Conservation (phyloP, 2,329 filamentous ascomycete genomes). For the Alternaria tenuissima region DNA sequence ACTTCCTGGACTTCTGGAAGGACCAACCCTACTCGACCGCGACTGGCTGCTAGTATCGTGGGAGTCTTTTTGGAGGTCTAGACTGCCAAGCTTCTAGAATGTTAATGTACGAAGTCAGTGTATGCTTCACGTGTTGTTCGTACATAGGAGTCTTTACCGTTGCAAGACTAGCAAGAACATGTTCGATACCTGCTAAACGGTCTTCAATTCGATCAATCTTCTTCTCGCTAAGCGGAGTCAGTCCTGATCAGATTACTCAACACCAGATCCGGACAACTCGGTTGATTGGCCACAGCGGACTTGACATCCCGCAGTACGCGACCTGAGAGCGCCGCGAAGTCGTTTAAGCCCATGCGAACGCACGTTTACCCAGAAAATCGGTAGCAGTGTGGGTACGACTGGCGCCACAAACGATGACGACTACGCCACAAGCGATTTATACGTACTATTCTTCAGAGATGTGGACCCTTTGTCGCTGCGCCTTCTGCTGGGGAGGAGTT, state of each 20-base stretch:
- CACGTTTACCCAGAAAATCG: neutral
- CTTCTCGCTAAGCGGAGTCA: conserved; percentile 53
- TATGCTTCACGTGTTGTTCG: neutral
- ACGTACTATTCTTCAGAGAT: conserved; percentile 51
- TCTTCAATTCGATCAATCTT: conserved; percentile 64
- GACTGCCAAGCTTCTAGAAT: conserved; percentile 30
- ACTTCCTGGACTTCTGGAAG: conserved; percentile 19
- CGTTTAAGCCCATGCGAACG: neutral
- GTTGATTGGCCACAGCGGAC: neutral
- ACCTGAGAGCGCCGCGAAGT: neutral
- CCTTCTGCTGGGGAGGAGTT: conserved; percentile 43
- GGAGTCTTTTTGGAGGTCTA: conserved; percentile 34
- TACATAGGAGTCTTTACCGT: neutral
- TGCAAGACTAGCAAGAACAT: conserved; percentile 50
- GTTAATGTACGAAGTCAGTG: neutral
- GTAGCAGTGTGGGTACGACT: neutral
- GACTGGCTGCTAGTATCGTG: conserved; percentile 37
- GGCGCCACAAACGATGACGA: neutral
- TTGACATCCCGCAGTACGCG: neutral
- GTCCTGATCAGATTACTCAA: neutral
- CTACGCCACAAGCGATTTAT: neutral
- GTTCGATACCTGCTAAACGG: conserved; percentile 59
- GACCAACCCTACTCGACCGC: conserved; percentile 29
- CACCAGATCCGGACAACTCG: neutral
- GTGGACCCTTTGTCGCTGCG: conserved; percentile 45